Evolutionary conservation across 2,329 filamentous ascomycete species (phyloP).

Genomic region (Phaeosphaeria sp.): DNA sequence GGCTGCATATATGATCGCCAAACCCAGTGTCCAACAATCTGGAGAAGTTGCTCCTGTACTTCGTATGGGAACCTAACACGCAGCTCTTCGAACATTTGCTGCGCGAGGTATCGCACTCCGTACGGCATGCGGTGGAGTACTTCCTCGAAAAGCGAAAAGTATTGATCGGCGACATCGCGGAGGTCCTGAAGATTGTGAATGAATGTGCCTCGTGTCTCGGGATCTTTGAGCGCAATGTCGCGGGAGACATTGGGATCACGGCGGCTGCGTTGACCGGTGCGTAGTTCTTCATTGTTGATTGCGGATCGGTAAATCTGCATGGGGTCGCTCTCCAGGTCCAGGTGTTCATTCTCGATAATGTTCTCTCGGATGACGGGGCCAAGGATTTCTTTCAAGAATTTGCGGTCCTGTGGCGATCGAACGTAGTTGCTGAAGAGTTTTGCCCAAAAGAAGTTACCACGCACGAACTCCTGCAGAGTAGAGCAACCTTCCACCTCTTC

Average conservation of each 20-base stretch:
- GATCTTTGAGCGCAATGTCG: conserved; percentile 94
- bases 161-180: conserved; percentile 91
- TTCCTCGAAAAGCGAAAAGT: conserved; percentile 82
- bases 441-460: conserved; percentile 92
- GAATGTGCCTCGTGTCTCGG: conserved; percentile 89
- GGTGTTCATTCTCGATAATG: conserved; percentile 86
- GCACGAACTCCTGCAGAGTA: conserved; percentile 81
- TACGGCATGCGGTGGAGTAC: conserved; percentile 88
- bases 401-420: conserved; percentile 87
- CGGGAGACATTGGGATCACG: conserved; percentile 84
- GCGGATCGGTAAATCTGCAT: conserved; percentile 95
- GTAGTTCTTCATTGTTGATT: conserved; percentile 96
- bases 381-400: conserved; percentile 86
- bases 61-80: conserved; percentile 80
- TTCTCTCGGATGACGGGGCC: conserved; percentile 87
- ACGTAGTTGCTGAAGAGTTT: conserved; percentile 87
- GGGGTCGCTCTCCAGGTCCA: conserved; percentile 95
- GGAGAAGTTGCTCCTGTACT: conserved; percentile 76
- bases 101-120: conserved; percentile 84
- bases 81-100: conserved; percentile 83
- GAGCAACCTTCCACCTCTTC: conserved; percentile 81
- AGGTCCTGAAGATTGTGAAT: conserved; percentile 94
- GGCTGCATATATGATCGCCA: conserved; percentile 95
- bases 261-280: conserved; percentile 82
- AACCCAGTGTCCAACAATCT: conserved; percentile 87